Percentiles rank a stretch among this genome's conserved stretches.
phyloP scores from a whole-genome alignment of 2,329 filamentous ascomycete genomes.

The Colletotrichum destructivum region DNA sequence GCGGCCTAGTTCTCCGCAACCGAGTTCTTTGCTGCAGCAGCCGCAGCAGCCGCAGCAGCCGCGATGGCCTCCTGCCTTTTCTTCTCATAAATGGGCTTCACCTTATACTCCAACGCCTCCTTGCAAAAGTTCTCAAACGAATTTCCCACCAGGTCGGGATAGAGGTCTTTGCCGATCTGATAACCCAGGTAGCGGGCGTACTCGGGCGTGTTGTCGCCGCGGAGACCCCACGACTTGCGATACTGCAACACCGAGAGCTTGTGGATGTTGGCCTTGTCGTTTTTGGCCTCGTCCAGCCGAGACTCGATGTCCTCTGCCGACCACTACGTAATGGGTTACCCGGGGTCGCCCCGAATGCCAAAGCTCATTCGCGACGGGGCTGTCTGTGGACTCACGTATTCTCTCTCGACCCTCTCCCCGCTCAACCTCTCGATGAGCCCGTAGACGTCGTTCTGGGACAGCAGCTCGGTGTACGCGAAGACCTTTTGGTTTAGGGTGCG shows the following conservation, averaged over 20 bases:
- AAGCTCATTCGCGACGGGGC: too few species aligned
- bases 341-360: too few species aligned
- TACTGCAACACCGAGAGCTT: slow-evolving; percentile 54
- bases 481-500: slow-evolving; percentile 69
- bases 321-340: background rate
- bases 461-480: slow-evolving; percentile 62
- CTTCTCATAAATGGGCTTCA: slow-evolving; percentile 14
- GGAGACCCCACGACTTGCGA: slow-evolving; percentile 60
- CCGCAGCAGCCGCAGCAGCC: background rate
- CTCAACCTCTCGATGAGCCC: slow-evolving; percentile 61
- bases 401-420: slow-evolving; percentile 61
- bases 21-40: background rate
- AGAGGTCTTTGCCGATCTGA: slow-evolving; percentile 65
- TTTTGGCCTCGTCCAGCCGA: slow-evolving; percentile 8
- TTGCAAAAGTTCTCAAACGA: slow-evolving; percentile 26
- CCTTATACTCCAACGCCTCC: slow-evolving; percentile 20
- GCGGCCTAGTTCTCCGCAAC: background rate
- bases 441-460: slow-evolving; percentile 63
- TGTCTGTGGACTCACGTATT: slow-evolving; percentile 14
- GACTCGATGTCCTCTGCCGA: slow-evolving; percentile 29
- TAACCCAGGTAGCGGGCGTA: slow-evolving; percentile 70
- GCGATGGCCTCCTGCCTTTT: slow-evolving; percentile 19
- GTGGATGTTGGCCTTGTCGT: slow-evolving; percentile 7
- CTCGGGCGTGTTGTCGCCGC: slow-evolving; percentile 68
- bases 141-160: slow-evolving; percentile 60